Evolutionary conservation across 1,139 yeast species (phyloP), one percentile per base, ranked within the genome.

Genomic region (Zygotorulaspora mrakii): DNA sequence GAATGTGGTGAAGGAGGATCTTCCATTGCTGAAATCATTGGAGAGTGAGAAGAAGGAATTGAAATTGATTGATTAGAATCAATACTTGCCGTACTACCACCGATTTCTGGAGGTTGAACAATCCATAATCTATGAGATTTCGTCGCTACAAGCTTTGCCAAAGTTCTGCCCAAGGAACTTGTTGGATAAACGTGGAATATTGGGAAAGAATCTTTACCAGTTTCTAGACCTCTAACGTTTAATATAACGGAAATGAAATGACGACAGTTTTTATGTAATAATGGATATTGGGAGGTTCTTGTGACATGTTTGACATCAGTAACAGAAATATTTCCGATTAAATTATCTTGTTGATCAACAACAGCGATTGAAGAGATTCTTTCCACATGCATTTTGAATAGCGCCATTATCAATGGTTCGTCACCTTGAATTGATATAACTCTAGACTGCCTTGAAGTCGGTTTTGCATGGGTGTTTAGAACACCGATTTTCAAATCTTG

Each of bases 131-230:
- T 75, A 66, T 91, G 98, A 10, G 95, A 78, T 62, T 82, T 82
- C 3, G 98, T 91, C 8, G 97, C 97, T 18, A 91, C 96, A 53
- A 91, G 71, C 64, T 91, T 91, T 34, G 97, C 97, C 55, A 91
- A 75, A 8, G 94, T 88, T 61, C 96, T 76, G 18, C 89, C 95
- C 36, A 91, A 73, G 0, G 94, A 81, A 10, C 94, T 79, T 33
- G 75, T 74, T 46, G 78, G 76, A 49, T 84, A 82, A 22, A 89
- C 96, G 62, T 89, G 95, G 74, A 91, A 91, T 35, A 91, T 89
- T 11, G 98, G 98, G 71, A 82, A 89, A 34, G 94, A 89, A 67
- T 91, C 98, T 65, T 89, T 88, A 59, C 88, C 91, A 33, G 54
- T 60, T 57, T 82, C 94, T 23, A 91, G 73, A 11, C 97, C 98